These are phyloP conservation scores for Hemileia vastatrix DNA, from an alignment of 1,284 basidiomycete genomes.

Conservation along the genomic window DNA sequence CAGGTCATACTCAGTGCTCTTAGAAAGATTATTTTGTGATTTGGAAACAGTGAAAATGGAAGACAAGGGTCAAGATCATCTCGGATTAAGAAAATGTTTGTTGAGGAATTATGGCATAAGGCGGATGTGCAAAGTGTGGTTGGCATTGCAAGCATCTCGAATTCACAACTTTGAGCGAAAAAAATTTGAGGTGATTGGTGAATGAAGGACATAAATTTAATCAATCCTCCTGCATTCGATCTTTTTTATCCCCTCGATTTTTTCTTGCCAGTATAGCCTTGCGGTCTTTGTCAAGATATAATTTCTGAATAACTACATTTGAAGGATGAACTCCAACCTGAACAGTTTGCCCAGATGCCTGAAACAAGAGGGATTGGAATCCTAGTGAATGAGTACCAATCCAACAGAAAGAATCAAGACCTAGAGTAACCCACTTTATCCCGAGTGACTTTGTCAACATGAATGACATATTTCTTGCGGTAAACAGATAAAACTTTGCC, in stretches of 20 bases:
- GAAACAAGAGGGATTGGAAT: neutral
- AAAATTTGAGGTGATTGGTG: no score
- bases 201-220: neutral
- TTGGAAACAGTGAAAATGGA: no score
- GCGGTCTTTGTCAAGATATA: slow-evolving; percentile 47
- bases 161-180: no score
- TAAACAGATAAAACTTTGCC: slow-evolving; percentile 62
- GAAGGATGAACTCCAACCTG: slow-evolving; percentile 93
- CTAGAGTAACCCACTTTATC: slow-evolving; percentile 62
- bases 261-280: slow-evolving; percentile 49
- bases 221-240: slow-evolving; percentile 18
- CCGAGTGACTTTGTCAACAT: slow-evolving; percentile 93
- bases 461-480: slow-evolving; percentile 99
- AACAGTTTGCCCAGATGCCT: slow-evolving; percentile 71
- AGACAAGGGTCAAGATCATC: no score
- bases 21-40: no score
- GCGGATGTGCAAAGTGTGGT: no score
- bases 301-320: slow-evolving; percentile 74
- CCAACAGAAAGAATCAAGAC: neutral
- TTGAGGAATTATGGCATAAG: no score
- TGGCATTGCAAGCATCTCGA: no score
- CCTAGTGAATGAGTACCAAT: neutral
- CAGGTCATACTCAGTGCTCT: no score
- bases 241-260: slow-evolving; percentile 31
- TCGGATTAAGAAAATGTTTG: no score